phyloP scores from a whole-genome alignment of 1,284 basidiomycete genomes.

The Megacollybia platyphylla region DNA sequence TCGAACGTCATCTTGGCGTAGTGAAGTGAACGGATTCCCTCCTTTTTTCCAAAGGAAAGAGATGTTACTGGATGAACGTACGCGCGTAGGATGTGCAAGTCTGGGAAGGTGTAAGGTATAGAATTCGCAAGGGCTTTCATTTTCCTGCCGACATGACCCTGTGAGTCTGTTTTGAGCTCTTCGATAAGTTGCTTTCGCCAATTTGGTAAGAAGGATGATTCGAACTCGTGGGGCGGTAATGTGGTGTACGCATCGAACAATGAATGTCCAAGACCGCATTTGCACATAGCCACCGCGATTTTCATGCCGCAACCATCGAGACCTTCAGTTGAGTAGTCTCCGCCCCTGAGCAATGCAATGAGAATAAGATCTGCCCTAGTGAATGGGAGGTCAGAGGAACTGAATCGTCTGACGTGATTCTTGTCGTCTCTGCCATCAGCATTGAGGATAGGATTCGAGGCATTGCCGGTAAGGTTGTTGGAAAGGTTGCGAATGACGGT shows the following conservation, averaged over 20 bases:
- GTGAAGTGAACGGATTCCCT: slow-evolving; percentile 15
- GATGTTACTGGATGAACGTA: slow-evolving; percentile 71
- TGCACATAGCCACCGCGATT: slow-evolving; percentile 56
- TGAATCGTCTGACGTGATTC: slow-evolving; percentile 62
- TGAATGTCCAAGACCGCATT: slow-evolving; percentile 57
- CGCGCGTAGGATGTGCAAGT: slow-evolving; percentile 54
- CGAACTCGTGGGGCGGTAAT: slow-evolving; percentile 24
- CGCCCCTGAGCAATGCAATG: slow-evolving; percentile 76
- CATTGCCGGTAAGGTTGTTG: slow-evolving; percentile 11
- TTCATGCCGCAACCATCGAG: slow-evolving; percentile 48
- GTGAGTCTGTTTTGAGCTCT: slow-evolving; percentile 63
- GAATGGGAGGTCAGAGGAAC: slow-evolving; percentile 33
- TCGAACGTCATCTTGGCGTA: slow-evolving; percentile 28
- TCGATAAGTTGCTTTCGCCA: slow-evolving; percentile 57
- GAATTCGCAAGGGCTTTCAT: slow-evolving; percentile 45
- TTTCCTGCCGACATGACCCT: slow-evolving; percentile 47
- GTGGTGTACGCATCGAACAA: slow-evolving; percentile 52
- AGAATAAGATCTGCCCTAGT: slow-evolving; percentile 70
- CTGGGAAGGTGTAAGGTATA: slow-evolving; percentile 52
- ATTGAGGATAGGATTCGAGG: slow-evolving; percentile 38
- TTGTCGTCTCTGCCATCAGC: slow-evolving; percentile 59
- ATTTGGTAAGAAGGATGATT: slow-evolving; percentile 39
- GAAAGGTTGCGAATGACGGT: slow-evolving; percentile 61
- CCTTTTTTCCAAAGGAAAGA: slow-evolving; percentile 34
- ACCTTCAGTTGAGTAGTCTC: slow-evolving; percentile 77